A percentile compares a stretch with the other conserved stretches of the same genome.
Evolutionary conservation across 73 alveolate species (phyloP).

Genomic region (Tetrahymena thermophila): DNA sequence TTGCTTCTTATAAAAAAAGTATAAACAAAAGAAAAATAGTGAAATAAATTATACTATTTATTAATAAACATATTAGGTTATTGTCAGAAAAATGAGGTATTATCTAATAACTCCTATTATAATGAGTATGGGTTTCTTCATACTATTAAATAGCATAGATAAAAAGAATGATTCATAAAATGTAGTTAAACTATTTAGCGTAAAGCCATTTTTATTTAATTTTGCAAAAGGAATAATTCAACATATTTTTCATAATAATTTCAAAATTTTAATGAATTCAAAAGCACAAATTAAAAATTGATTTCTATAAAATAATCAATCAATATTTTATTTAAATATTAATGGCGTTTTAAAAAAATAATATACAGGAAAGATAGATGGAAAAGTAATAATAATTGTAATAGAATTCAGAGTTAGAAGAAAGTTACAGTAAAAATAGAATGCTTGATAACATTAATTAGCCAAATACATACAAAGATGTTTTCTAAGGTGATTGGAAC

Average conservation of each 20-base stretch:
- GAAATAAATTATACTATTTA: background rate
- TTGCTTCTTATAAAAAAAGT: background rate
- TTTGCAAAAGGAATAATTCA: background rate
- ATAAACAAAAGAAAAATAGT: background rate
- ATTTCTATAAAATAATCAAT: no score
- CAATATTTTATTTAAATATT: background rate
- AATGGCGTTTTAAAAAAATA: background rate
- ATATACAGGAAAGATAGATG: background rate
- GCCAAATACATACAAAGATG: background rate
- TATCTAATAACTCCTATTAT: background rate
- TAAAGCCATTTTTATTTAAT: background rate
- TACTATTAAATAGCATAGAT: background rate
- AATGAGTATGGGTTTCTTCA: background rate
- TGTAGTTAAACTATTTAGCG: background rate
- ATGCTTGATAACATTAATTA: background rate
- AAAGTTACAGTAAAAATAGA: background rate
- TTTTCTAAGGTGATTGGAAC: background rate
- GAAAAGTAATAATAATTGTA: background rate
- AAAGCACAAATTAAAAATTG: no score
- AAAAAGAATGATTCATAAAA: background rate
- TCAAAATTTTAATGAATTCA: no score
- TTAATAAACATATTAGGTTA: background rate
- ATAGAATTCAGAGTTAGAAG: background rate
- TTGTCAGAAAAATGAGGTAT: background rate
- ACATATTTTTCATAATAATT: background rate